Evolutionary conservation across 108 stramenopile genomes (phyloP), one percentile per base, ranked within the genome.

Genomic region (Cyclotella kingstonii): DNA sequence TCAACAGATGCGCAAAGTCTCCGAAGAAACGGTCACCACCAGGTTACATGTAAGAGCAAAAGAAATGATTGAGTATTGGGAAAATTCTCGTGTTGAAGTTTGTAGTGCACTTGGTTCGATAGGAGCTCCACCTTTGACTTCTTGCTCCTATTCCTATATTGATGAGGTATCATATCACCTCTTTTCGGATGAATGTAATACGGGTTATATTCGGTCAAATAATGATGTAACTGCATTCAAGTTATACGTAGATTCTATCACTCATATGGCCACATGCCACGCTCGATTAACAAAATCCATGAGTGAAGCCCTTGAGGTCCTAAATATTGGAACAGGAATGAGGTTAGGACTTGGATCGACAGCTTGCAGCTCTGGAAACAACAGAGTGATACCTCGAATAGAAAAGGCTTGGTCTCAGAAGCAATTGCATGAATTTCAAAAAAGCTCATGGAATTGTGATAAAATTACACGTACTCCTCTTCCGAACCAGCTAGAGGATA

Each of bases 321-420:
- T 68, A 17, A 34, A 11, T 17, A 49, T 28, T 9, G 47, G 67
- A 21, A 51, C 67, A 2, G 44, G 67, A n/a, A 12, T 68, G 12
- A 43, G 57, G 39, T 68, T 68, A 7, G 67, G 67, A 30, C 14
- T 66, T 41, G 65, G 65, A 19, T 21, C 54, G 10, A 43, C 2
- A 5, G 1, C 2, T 25, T 31, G 1, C 27, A 15, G 12, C 23
- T 22, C 48, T 36, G 65, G 53, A 10, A 54, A 66, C 33, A 21
- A 33, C 3, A 17, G 59, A 43, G 26, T 41, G 18, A 43, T 66
- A 10, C 10, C 46, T 4, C 65, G 73, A 14, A 60, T 60, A 25
- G 73, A 75, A 28, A 55, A 31, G 41, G 65, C 65, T 14, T 66
- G 65, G 65, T n/a, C 25, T 39, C 39, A 51, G 27, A 51, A 31